A percentile compares a stretch with the other conserved stretches of the same genome.
These are phyloP conservation scores for Calonectria montana DNA, from an alignment of 2,329 filamentous ascomycete genomes.

Conservation along the genomic window DNA sequence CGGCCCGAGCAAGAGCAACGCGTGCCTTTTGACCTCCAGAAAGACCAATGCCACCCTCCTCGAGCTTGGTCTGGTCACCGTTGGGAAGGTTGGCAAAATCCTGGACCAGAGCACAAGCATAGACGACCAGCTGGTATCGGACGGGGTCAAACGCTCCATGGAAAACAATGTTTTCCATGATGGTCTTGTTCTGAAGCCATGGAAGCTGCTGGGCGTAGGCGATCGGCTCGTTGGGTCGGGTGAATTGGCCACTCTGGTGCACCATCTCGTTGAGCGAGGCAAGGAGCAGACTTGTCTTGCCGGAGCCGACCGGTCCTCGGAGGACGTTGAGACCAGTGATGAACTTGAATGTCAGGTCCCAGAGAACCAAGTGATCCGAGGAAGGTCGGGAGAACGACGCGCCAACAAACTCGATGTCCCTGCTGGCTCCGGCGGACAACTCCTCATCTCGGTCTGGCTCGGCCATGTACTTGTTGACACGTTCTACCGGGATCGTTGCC, in stretches of 20 bases:
- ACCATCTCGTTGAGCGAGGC: conserved; percentile 75
- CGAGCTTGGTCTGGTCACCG: conserved; percentile 69
- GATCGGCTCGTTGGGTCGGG: conserved; percentile 61
- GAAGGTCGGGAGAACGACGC: conserved; percentile 87
- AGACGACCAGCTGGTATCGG: conserved; percentile 69
- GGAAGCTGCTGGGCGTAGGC: conserved; percentile 70
- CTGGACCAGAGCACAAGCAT: conserved; percentile 68
- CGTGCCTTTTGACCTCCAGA: conserved; percentile 73
- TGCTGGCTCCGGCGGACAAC: conserved; percentile 47
- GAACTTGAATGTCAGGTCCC: conserved; percentile 59
- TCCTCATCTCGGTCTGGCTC: conserved; percentile 80
- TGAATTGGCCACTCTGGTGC: conserved; percentile 63
- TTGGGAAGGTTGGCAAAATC: conserved; percentile 68
- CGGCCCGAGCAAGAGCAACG: conserved; percentile 70
- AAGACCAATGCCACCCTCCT: conserved; percentile 71
- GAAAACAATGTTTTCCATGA: conserved; percentile 74
- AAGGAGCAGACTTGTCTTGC: conserved; percentile 71
- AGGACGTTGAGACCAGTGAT: conserved; percentile 64
- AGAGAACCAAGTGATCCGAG: conserved; percentile 63
- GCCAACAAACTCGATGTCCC: conserved; percentile 65
- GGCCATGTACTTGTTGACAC: conserved; percentile 87
- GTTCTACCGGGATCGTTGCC: conserved; percentile 82
- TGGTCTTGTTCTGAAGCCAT: conserved; percentile 74
- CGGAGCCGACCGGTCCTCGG: conserved; percentile 69
- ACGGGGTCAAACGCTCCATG: conserved; percentile 64